Conservation (phyloP, 2,329 filamentous ascomycete genomes). For the Botrytis byssoidea region DNA sequence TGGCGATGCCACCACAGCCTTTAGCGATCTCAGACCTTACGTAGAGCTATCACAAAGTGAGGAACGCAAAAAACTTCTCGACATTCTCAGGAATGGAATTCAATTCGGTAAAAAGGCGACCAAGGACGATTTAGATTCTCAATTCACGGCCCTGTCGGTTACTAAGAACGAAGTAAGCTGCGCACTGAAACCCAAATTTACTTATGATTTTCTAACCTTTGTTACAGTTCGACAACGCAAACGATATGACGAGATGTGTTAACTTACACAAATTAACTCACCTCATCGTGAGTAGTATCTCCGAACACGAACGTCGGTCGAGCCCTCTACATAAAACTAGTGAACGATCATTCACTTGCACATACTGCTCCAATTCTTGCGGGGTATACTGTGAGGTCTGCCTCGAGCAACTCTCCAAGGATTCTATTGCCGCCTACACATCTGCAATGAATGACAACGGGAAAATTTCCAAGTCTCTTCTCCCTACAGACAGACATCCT, state of each 20-base stretch:
- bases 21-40: slow-evolving; percentile 36
- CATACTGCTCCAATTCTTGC: slow-evolving; percentile 28
- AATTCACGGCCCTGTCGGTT: not conserved
- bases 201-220: not conserved
- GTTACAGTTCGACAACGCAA: slow-evolving; percentile 16
- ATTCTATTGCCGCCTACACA: slow-evolving; percentile 30
- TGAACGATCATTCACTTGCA: slow-evolving; percentile 24
- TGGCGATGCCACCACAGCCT: slow-evolving; percentile 36
- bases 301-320: slow-evolving; percentile 29
- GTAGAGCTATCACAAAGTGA: slow-evolving; percentile 28
- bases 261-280: slow-evolving; percentile 36
- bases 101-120: not conserved
- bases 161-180: slow-evolving; percentile 14
- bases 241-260: slow-evolving; percentile 30
- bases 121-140: not conserved
- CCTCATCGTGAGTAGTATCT: slow-evolving; percentile 32
- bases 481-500: slow-evolving; percentile 39
- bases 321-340: slow-evolving; percentile 18
- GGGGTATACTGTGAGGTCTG: slow-evolving; percentile 28
- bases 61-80: slow-evolving; percentile 28
- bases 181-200: not conserved
- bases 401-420: slow-evolving; percentile 28
- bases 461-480: slow-evolving; percentile 31
- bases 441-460: slow-evolving; percentile 32
- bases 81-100: slow-evolving; percentile 20